Evolutionary conservation across 495 filamentous ascomycete genomes (phyloP), one percentile per base, ranked within the genome.

Genomic region (Hamigera avellanea): DNA sequence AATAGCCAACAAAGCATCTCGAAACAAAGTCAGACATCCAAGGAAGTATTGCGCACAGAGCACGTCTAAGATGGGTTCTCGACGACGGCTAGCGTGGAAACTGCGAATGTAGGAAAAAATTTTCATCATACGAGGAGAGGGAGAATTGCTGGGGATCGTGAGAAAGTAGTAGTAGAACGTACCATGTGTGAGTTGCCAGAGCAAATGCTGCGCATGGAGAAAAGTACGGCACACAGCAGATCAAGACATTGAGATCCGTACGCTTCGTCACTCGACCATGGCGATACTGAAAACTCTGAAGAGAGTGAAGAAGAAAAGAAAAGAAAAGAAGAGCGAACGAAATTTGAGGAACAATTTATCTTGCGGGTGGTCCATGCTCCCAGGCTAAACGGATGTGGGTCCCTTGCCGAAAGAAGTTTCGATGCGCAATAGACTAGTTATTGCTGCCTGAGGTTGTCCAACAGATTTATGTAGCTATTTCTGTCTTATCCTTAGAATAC

Each of bases 41-140:
- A 69, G 64, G 62, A 69, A 69, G 64, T 46, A 50, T 49, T 50
- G 52, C 64, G 62, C 62, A 50, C 64, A 69, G 37, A 38, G 55
- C 52, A 44, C 55, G 57, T 59, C 62, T 61, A 42, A 46, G 50
- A 52, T 64, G 51, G 62, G 62, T 69, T 67, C 62, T 57, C 49
- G 35, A 44, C 61, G 60, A 65, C 57, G 61, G 46, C 64, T 67
- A 61, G 62, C 62, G 64, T 69, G 61, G 58, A 69, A 69, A 66
- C 64, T 69, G 64, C 64, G 64, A 69, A 69, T 67, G 61, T 64
- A 57, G 64, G 54, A 65, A 57, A 43, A 49, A 33, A 19, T 60
- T 68, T 66, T 69, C 62, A 69, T 69, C 64, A 64, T 67, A 44
- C 7, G 33, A 25, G 28, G 5, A 12, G 28, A 30, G 5, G n/a